Conservation (phyloP, 805 yeast genomes). For the Wickerhamiella cacticola region DNA sequence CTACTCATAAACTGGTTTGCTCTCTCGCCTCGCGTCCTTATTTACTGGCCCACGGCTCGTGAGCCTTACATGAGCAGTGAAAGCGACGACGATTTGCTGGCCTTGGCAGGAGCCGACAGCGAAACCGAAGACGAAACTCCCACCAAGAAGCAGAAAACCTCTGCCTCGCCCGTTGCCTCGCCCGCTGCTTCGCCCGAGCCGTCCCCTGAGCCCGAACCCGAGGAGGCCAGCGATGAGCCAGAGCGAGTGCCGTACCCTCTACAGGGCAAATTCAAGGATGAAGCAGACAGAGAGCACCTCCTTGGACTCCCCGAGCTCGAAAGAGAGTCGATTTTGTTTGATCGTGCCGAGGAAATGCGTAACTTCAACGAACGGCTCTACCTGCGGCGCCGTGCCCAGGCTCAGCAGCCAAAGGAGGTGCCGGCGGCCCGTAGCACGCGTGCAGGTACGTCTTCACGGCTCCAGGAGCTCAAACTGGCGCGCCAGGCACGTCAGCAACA, state of each 20-base stretch:
- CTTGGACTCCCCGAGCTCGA: conserved; percentile 73
- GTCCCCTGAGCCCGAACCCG: conserved; percentile 24
- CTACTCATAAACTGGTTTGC: no score
- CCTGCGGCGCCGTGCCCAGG: conserved; percentile 63
- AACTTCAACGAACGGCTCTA: conserved; percentile 72
- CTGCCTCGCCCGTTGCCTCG: neutral
- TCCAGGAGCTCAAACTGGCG: conserved; percentile 63
- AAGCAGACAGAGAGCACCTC: conserved; percentile 49
- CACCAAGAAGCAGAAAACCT: conserved; percentile 5
- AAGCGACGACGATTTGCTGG: conserved; percentile 89
- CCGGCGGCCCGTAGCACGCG: conserved; percentile 21
- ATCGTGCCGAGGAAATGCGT: conserved; percentile 86
- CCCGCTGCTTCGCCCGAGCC: neutral
- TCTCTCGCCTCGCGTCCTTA: no score
- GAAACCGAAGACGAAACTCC: conserved; percentile 25
- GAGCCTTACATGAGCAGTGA: conserved; percentile 22
- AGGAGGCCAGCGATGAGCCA: conserved; percentile 26
- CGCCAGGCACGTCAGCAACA: conserved; percentile 41
- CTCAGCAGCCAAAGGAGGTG: conserved; percentile 23
- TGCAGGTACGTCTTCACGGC: conserved; percentile 31
- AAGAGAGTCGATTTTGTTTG: conserved; percentile 82
- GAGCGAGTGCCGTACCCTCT: conserved; percentile 72
- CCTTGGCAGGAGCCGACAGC: conserved; percentile 75
- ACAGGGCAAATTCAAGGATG: conserved; percentile 83
- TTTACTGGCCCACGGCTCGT: no score